phyloP scores from a whole-genome alignment of 2,329 filamentous ascomycete species.

The Ampelomyces quisqualis region DNA sequence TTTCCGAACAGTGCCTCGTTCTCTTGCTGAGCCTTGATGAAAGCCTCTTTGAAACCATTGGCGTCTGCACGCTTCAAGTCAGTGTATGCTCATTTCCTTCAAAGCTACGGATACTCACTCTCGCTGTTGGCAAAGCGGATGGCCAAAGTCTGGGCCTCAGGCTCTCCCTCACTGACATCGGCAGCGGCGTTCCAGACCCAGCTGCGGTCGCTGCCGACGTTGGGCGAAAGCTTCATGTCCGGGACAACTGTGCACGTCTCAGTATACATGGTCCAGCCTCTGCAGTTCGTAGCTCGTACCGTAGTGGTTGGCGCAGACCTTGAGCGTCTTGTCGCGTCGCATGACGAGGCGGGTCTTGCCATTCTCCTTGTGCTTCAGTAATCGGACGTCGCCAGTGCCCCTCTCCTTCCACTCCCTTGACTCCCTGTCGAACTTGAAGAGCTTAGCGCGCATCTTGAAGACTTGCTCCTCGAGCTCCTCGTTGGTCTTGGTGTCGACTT shows the following conservation, averaged over 20 bases:
- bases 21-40: slow-evolving; percentile 94
- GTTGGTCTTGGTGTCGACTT: slow-evolving; percentile 96
- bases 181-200: slow-evolving; percentile 99
- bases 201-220: slow-evolving; percentile 95
- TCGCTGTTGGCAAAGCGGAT: slow-evolving; percentile 98
- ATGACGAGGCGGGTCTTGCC: slow-evolving; percentile 97
- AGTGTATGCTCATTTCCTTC: slow-evolving; percentile 25
- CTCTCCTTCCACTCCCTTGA: slow-evolving; percentile 98
- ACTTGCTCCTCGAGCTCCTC: slow-evolving; percentile 96
- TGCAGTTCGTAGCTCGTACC: slow-evolving; percentile 58
- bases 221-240: slow-evolving; percentile 98
- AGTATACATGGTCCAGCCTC: slow-evolving; percentile 24
- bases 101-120: slow-evolving; percentile 63
- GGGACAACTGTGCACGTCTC: slow-evolving; percentile 69
- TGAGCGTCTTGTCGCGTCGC: slow-evolving; percentile 99
- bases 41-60: slow-evolving; percentile 95
- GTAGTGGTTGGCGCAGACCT: slow-evolving; percentile 99
- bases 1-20: slow-evolving; percentile 79
- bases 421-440: slow-evolving; percentile 96
- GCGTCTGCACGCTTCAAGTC: slow-evolving; percentile 63
- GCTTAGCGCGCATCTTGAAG: slow-evolving; percentile 99
- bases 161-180: slow-evolving; percentile 96
- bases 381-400: slow-evolving; percentile 90
- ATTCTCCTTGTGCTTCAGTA: slow-evolving; percentile 99
- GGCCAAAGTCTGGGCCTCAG: slow-evolving; percentile 91